Conservation (phyloP, 2,329 filamentous ascomycete species). For the Tolypocladium tundrense region DNA sequence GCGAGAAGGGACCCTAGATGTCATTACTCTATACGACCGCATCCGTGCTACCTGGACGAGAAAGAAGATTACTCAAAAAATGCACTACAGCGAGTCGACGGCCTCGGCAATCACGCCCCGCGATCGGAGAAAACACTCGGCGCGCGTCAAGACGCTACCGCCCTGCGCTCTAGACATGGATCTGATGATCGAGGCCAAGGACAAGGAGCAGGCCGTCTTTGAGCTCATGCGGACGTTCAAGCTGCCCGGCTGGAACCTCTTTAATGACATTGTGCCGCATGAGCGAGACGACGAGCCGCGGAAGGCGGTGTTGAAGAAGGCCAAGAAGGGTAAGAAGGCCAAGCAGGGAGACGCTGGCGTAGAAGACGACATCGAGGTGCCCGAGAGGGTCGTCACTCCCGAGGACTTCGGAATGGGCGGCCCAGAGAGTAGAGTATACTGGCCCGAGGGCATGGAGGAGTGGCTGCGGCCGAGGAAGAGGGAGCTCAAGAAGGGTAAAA, state of each 20-base stretch:
- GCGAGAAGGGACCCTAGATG: slow-evolving; percentile 76
- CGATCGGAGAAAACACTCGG: slow-evolving; percentile 75
- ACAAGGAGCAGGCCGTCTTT: slow-evolving; percentile 94
- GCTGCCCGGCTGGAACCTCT: slow-evolving; percentile 65
- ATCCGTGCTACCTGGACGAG: slow-evolving; percentile 77
- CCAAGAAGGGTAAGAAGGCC: slow-evolving; percentile 25
- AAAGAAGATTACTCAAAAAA: slow-evolving; percentile 84
- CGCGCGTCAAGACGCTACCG: slow-evolving; percentile 68
- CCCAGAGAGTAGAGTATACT: slow-evolving; percentile 71
- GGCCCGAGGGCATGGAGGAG: slow-evolving; percentile 82
- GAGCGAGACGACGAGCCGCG: slow-evolving; percentile 63
- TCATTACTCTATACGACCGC: slow-evolving; percentile 60
- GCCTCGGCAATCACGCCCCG: slow-evolving; percentile 57
- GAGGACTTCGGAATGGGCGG: slow-evolving; percentile 83
- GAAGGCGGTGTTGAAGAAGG: slow-evolving; percentile 27
- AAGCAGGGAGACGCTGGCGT: slow-evolving; percentile 18
- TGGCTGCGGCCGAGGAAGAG: slow-evolving; percentile 78
- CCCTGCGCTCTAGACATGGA: slow-evolving; percentile 80
- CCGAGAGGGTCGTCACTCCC: slow-evolving; percentile 41
- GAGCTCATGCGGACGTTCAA: slow-evolving; percentile 85
- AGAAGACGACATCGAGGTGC: slow-evolving; percentile 26
- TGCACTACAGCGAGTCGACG: slow-evolving; percentile 83
- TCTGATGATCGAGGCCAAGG: slow-evolving; percentile 98
- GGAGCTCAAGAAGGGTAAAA: slow-evolving; percentile 40
- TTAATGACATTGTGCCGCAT: slow-evolving; percentile 71